Conservation (phyloP, 345 rosid genomes). For the Citrus glauca region DNA sequence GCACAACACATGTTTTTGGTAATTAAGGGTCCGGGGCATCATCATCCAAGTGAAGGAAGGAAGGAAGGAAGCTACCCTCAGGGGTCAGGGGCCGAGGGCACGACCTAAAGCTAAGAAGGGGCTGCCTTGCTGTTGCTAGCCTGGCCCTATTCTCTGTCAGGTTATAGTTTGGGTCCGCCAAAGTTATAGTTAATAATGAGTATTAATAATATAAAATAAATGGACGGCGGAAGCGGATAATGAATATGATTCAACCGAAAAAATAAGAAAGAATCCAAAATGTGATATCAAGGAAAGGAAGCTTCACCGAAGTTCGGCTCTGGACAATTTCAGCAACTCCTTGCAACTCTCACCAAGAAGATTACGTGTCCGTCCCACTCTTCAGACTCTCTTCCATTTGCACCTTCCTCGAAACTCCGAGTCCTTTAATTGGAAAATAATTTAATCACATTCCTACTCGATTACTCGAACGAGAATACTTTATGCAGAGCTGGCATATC, state of each 20-base stretch:
- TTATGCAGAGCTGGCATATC: background rate
- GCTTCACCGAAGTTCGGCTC: constrained; percentile 36
- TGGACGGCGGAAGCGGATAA: constrained; percentile 1
- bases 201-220: background rate
- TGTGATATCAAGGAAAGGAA: constrained; percentile 38
- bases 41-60: too few species aligned
- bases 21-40: too few species aligned
- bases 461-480: background rate
- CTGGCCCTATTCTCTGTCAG: background rate
- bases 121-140: background rate
- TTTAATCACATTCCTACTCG: background rate
- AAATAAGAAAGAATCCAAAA: constrained; percentile 23
- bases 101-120: background rate
- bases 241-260: background rate
- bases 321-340: constrained; percentile 15
- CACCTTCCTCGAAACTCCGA: constrained; percentile 46
- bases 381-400: background rate
- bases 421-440: background rate
- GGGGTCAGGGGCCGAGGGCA: background rate
- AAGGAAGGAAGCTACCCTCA: background rate
- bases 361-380: background rate
- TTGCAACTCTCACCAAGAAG: background rate
- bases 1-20: background rate
- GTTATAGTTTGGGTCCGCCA: background rate
- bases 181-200: too few species aligned